Conservation (phyloP, 352 stramenopile species). For the Phytophthora constricta region DNA sequence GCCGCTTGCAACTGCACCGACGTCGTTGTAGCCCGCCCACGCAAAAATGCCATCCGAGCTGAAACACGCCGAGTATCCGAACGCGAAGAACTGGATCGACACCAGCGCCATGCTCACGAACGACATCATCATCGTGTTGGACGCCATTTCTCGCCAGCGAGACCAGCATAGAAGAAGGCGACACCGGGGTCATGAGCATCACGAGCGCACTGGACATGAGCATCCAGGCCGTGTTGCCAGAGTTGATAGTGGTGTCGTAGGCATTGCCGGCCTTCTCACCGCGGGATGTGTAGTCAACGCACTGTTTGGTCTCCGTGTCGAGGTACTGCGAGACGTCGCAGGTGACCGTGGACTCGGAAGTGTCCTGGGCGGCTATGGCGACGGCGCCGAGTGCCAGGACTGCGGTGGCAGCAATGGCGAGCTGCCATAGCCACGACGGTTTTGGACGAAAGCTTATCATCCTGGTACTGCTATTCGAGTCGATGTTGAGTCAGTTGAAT, state of each 20-base stretch:
- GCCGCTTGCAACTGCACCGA: conserved; percentile 44
- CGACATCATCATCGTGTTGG: conserved; percentile 86
- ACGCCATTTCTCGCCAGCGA: conserved; percentile 77
- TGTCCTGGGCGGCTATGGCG: conserved; percentile 35
- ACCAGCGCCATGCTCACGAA: conserved; percentile 80
- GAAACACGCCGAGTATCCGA: conserved; percentile 82
- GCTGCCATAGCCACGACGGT: conserved; percentile 1
- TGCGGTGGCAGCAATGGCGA: conserved; percentile 1
- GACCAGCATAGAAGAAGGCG: conserved; percentile 82
- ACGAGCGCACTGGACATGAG: conserved; percentile 62
- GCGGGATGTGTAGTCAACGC: conserved; percentile 42
- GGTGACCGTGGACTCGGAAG: conserved; percentile 27
- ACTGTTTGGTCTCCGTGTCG: conserved; percentile 42
- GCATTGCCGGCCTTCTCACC: conserved; percentile 43
- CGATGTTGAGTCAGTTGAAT: neutral
- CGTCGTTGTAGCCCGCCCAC: conserved; percentile 69
- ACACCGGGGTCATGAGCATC: conserved; percentile 79
- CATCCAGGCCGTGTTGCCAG: conserved; percentile 78
- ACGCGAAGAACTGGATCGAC: conserved; percentile 83
- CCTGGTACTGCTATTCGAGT: neutral
- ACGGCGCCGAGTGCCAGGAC: conserved; percentile 26
- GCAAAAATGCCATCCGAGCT: conserved; percentile 65
- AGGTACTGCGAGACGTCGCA: conserved; percentile 50
- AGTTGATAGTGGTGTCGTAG: conserved; percentile 43
- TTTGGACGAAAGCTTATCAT: conserved; percentile 14